These are phyloP conservation scores for Mycena polygramma DNA, from an alignment of 768 basidiomycete species.

Conservation along the genomic window DNA sequence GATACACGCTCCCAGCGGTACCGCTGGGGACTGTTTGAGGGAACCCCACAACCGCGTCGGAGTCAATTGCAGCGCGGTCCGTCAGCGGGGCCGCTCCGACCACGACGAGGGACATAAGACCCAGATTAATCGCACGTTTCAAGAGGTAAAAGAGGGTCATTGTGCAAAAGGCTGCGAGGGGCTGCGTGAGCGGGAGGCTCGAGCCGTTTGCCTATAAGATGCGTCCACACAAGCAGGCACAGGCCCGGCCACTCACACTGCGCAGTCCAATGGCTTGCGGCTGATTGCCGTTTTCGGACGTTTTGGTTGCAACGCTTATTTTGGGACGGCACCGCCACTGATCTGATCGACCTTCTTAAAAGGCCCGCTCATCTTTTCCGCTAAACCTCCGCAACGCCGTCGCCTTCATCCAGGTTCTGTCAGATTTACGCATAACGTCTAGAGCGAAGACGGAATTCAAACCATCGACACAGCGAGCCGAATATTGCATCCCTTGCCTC, in stretches of 20 bases:
- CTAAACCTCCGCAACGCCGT: too few species aligned
- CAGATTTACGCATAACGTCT: too few species aligned
- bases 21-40: conserved; percentile 17
- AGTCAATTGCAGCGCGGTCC: conserved; percentile 9
- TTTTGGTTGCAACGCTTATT: background rate
- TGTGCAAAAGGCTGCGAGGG: too few species aligned
- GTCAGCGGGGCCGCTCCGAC: background rate
- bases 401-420: too few species aligned
- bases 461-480: too few species aligned
- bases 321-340: background rate
- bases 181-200: too few species aligned
- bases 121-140: background rate
- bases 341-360: background rate
- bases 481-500: too few species aligned
- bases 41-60: conserved; percentile 7
- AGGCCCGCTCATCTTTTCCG: background rate
- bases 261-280: too few species aligned
- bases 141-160: background rate
- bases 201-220: too few species aligned
- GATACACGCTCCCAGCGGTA: conserved; percentile 1
- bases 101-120: conserved; percentile 1
- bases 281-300: background rate
- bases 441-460: too few species aligned
- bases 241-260: too few species aligned
- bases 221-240: too few species aligned